Conservation (phyloP, 164 flowering plant genomes). For the grape (Vitis vinifera) region DNA sequence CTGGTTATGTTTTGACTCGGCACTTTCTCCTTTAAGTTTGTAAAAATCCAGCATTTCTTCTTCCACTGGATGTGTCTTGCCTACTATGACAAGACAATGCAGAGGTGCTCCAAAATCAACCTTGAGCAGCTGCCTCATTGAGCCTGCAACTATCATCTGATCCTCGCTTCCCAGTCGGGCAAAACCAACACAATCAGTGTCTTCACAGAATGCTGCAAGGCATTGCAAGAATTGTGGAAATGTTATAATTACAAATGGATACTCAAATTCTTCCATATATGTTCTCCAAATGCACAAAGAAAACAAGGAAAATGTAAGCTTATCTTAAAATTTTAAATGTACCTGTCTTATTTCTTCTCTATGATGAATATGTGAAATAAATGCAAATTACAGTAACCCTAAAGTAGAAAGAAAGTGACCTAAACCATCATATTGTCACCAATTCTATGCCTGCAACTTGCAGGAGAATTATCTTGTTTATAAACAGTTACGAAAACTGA, state of each 20-base stretch:
- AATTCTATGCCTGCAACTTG: too few species aligned
- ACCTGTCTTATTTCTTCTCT: too few species aligned
- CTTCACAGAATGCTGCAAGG: constrained; percentile 63
- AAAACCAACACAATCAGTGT: constrained; percentile 78
- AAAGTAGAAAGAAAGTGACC: too few species aligned
- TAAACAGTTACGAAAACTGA: too few species aligned
- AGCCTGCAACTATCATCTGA: constrained; percentile 74
- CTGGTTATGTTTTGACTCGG: too few species aligned
- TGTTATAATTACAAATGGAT: background rate
- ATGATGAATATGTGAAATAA: too few species aligned
- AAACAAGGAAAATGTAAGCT: background rate
- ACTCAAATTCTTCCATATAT: background rate
- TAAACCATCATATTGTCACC: too few species aligned
- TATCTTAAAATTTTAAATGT: too few species aligned
- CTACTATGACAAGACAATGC: constrained; percentile 88
- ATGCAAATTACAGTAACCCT: too few species aligned
- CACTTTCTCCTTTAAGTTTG: constrained; percentile 19
- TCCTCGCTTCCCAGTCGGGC: constrained; percentile 89
- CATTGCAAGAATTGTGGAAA: background rate
- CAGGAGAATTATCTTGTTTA: too few species aligned
- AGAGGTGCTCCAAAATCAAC: constrained; percentile 87
- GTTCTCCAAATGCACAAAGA: background rate
- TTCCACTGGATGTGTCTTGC: constrained; percentile 81
- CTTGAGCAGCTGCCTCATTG: constrained; percentile 63
- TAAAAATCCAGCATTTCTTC: constrained; percentile 84